Percentiles rank a stretch among this genome's conserved stretches.
Conservation (phyloP, 2,329 filamentous ascomycete species). For the Periconia macrospinosa region DNA sequence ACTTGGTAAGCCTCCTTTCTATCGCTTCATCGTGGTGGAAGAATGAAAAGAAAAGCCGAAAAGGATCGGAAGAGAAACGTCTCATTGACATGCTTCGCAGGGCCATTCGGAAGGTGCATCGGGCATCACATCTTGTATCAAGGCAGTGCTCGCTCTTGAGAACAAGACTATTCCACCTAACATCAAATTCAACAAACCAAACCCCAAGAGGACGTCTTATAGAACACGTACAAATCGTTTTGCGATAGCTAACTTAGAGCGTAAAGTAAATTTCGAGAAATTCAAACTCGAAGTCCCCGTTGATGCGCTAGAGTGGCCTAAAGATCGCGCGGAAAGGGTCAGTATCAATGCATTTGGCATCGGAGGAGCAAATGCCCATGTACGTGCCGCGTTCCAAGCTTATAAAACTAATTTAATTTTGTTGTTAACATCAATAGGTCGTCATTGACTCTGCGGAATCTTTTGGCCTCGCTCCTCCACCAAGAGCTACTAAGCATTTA, state of each 20-base stretch:
- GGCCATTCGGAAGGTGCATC: conserved; percentile 45
- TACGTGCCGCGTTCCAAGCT: too few relatives aligned
- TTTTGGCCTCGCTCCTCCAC: too few relatives aligned
- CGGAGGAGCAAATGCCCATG: conserved; percentile 36
- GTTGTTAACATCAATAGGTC: background rate
- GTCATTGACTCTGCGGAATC: background rate
- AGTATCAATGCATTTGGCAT: conserved; percentile 50
- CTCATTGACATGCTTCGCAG: too few relatives aligned
- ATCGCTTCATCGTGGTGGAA: too few relatives aligned
- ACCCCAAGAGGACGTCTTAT: conserved; percentile 10
- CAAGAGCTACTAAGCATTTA: background rate
- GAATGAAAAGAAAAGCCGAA: too few relatives aligned
- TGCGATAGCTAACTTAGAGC: background rate
- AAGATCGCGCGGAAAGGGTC: conserved; percentile 23
- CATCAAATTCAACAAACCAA: conserved; percentile 32
- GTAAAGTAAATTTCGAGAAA: background rate
- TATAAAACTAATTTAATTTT: background rate
- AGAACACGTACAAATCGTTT: background rate
- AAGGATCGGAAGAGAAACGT: too few relatives aligned
- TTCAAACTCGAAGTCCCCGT: conserved; percentile 3
- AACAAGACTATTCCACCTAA: conserved; percentile 31
- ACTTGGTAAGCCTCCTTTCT: too few relatives aligned
- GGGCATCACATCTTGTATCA: conserved; percentile 40
- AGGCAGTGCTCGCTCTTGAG: conserved; percentile 42
- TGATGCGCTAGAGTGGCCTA: conserved; percentile 4